A percentile compares a stretch with the other conserved stretches of the same genome.
Evolutionary conservation across 495 filamentous ascomycete genomes (phyloP).

Genomic region (Neurospora sp.): DNA sequence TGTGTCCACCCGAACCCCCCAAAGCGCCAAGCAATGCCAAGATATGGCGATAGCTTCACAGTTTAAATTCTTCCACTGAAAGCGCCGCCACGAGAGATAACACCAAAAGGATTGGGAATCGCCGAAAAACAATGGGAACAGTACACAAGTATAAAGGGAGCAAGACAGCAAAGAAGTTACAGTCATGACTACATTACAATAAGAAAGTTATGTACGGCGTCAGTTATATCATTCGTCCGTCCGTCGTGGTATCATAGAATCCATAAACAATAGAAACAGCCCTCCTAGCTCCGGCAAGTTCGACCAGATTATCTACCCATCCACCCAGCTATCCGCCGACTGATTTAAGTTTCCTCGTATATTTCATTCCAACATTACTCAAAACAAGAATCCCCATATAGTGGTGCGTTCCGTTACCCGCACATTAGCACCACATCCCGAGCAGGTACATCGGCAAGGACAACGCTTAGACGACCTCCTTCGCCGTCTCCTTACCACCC

Average conservation of each 20-base stretch:
- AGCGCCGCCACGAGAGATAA: neutral
- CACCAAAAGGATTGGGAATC: neutral
- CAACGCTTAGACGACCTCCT: neutral
- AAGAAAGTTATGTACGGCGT: neutral
- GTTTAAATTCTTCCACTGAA: neutral
- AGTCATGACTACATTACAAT: neutral
- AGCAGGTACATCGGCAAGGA: too few species aligned
- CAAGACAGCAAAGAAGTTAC: neutral
- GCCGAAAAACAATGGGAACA: neutral
- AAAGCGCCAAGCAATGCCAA: neutral
- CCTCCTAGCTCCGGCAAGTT: neutral
- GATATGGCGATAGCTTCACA: neutral
- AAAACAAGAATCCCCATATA: neutral
- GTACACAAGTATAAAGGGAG: fast-evolving
- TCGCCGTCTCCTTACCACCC: neutral
- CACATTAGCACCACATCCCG: neutral
- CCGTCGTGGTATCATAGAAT: neutral
- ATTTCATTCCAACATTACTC: neutral
- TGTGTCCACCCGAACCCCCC: neutral
- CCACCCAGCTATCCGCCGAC: neutral
- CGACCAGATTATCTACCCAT: neutral
- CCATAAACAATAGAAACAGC: neutral
- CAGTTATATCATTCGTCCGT: neutral
- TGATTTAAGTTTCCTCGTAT: neutral
- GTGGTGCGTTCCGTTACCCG: neutral